These are phyloP conservation scores for Chalciporus sphaerocephalus DNA, from an alignment of 768 basidiomycete genomes.

Conservation along the genomic window DNA sequence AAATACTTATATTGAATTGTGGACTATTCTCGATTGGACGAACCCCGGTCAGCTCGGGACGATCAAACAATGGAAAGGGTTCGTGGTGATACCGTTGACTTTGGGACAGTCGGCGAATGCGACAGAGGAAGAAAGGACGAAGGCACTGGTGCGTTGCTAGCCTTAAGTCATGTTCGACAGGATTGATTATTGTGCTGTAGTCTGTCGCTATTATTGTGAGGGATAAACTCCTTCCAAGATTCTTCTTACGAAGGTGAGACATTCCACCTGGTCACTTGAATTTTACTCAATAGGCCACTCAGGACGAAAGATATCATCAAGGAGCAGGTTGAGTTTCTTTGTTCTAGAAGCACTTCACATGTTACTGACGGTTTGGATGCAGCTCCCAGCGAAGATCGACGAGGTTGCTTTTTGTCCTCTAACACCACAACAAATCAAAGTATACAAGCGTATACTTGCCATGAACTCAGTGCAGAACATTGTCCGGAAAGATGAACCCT, in stretches of 20 bases:
- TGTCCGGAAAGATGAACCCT: slow-evolving; percentile 64
- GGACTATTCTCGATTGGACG: slow-evolving; percentile 92
- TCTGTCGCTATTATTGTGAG: slow-evolving; percentile 57
- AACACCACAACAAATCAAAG: slow-evolving; percentile 60
- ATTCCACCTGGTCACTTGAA: neutral
- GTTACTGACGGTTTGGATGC: neutral
- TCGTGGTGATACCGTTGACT: slow-evolving; percentile 63
- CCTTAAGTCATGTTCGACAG: neutral
- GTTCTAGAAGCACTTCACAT: neutral
- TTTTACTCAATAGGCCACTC: no score
- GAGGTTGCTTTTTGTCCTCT: slow-evolving; percentile 93
- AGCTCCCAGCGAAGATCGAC: slow-evolving; percentile 88
- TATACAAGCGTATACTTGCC: slow-evolving; percentile 69
- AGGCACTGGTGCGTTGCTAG: slow-evolving; percentile 41
- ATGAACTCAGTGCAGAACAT: slow-evolving; percentile 67
- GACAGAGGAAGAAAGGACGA: slow-evolving; percentile 56
- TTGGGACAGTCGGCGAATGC: slow-evolving; percentile 64
- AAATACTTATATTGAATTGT: slow-evolving; percentile 86
- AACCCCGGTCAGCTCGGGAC: slow-evolving; percentile 76
- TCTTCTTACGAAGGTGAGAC: slow-evolving; percentile 74
- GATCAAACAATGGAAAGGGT: slow-evolving; percentile 69
- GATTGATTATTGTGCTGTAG: slow-evolving; percentile 28
- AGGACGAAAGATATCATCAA: slow-evolving; percentile 77
- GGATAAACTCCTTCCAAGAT: slow-evolving; percentile 68
- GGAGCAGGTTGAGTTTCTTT: slow-evolving; percentile 46